These are phyloP conservation scores for Xylaria sp. DNA, from an alignment of 2,329 filamentous ascomycete genomes.

Conservation along the genomic window DNA sequence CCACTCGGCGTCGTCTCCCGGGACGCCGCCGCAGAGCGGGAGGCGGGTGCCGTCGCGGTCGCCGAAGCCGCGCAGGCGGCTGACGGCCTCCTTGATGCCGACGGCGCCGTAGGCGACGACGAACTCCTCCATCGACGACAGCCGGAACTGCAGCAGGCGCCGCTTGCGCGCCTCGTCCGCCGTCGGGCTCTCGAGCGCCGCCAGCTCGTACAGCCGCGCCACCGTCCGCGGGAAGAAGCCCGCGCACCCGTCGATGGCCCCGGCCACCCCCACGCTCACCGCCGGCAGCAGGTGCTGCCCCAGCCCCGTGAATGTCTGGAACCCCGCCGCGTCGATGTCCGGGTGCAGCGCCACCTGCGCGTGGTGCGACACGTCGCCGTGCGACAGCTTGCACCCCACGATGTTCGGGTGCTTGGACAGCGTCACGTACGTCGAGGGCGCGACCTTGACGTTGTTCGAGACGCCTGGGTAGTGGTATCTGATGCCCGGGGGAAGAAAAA, in stretches of 20 bases:
- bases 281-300: constrained; percentile 65
- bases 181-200: constrained; percentile 32
- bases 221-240: constrained; percentile 64
- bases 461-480: constrained; percentile 70
- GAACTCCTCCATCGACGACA: constrained; percentile 64
- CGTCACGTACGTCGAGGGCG: constrained; percentile 57
- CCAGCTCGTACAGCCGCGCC: constrained; percentile 57
- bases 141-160: constrained; percentile 60
- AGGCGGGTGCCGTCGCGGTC: constrained; percentile 61
- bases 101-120: constrained; percentile 63
- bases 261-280: constrained; percentile 35
- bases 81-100: constrained; percentile 67
- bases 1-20: constrained; percentile 61
- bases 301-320: constrained; percentile 65
- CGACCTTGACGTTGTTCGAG: constrained; percentile 64
- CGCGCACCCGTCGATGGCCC: constrained; percentile 45
- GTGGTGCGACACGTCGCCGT: constrained; percentile 68
- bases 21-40: constrained; percentile 60
- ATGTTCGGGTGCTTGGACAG: constrained; percentile 67
- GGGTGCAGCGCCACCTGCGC: constrained; percentile 63
- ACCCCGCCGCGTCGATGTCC: constrained; percentile 59
- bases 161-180: constrained; percentile 51
- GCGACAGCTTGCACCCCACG: constrained; percentile 70
- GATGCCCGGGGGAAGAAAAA: not conserved
- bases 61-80: constrained; percentile 61